Evolutionary conservation across 768 basidiomycete genomes (phyloP).

Genomic region (Suillus tomentosus): DNA sequence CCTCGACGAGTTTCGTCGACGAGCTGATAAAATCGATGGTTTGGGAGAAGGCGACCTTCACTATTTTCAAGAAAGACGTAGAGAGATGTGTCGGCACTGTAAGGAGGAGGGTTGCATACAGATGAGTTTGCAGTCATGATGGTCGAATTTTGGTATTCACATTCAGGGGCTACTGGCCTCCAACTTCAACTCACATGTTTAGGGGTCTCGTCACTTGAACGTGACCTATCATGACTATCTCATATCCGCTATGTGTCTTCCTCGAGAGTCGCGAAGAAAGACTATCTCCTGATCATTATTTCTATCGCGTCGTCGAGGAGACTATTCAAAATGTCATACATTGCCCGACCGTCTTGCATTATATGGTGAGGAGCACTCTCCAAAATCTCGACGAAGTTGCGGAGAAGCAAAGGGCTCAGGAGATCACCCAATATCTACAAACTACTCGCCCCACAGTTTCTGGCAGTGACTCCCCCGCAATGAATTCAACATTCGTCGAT

Average conservation of each 20-base stretch:
- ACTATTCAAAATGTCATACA: background rate
- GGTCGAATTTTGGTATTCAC: background rate
- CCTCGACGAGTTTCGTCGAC: background rate
- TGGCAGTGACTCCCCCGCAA: background rate
- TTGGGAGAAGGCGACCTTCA: background rate
- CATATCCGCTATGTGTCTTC: background rate
- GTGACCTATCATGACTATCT: background rate
- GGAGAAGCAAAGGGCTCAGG: background rate
- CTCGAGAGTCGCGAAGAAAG: background rate
- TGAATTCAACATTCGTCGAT: background rate
- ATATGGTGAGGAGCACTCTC: background rate
- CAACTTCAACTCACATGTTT: background rate
- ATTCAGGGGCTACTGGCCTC: background rate
- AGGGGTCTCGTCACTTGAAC: background rate
- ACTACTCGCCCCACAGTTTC: background rate
- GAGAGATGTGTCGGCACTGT: background rate
- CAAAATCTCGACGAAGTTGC: background rate
- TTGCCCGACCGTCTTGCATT: background rate
- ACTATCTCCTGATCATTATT: background rate
- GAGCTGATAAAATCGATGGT: background rate
- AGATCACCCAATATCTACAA: background rate
- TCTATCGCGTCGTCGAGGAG: background rate
- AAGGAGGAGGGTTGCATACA: constrained; percentile 1
- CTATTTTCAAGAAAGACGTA: background rate
- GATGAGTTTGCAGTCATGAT: background rate